These are phyloP conservation scores for Wickerhamomyces ciferrii DNA, from an alignment of 805 yeast genomes.

Conservation along the genomic window DNA sequence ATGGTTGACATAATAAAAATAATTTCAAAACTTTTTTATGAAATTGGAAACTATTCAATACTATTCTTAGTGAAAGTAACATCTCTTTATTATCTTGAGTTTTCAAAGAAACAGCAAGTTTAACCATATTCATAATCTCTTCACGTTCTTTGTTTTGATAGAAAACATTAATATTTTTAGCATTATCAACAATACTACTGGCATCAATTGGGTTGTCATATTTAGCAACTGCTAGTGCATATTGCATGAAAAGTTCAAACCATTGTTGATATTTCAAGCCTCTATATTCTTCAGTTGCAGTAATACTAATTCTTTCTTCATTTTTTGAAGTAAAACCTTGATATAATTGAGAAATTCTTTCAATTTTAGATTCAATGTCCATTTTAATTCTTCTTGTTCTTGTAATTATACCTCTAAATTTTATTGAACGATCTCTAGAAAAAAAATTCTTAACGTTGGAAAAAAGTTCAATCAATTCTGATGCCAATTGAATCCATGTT, in stretches of 20 bases:
- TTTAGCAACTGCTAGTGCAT: slow-evolving; percentile 62
- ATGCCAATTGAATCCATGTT: slow-evolving; percentile 81
- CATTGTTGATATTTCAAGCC: slow-evolving; percentile 76
- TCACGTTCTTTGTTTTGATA: slow-evolving; percentile 57
- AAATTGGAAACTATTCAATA: slow-evolving; percentile 70
- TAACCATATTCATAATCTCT: slow-evolving; percentile 56
- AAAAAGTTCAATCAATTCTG: slow-evolving; percentile 80
- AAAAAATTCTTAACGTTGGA: slow-evolving; percentile 74
- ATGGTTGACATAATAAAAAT: slow-evolving; percentile 60
- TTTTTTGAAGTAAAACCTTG: slow-evolving; percentile 43
- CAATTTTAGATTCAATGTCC: slow-evolving; percentile 68
- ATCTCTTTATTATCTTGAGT: slow-evolving; percentile 49
- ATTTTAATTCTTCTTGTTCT: slow-evolving; percentile 56
- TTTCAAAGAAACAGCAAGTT: slow-evolving; percentile 51
- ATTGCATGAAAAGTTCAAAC: slow-evolving; percentile 81
- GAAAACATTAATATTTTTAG: slow-evolving; percentile 76
- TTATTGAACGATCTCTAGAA: slow-evolving; percentile 66
- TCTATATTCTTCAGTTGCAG: slow-evolving; percentile 58
- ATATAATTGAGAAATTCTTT: slow-evolving; percentile 59
- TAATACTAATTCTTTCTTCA: slow-evolving; percentile 36
- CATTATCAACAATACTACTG: slow-evolving; percentile 62
- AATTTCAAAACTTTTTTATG: slow-evolving; percentile 61
- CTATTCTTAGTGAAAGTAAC: slow-evolving; percentile 52
- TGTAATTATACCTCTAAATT: slow-evolving; percentile 61
- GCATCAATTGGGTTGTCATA: slow-evolving; percentile 61